Evolutionary conservation across 1,139 yeast genomes (phyloP), one percentile per base, ranked within the genome.

Genomic region (Candida frijolesensis): DNA sequence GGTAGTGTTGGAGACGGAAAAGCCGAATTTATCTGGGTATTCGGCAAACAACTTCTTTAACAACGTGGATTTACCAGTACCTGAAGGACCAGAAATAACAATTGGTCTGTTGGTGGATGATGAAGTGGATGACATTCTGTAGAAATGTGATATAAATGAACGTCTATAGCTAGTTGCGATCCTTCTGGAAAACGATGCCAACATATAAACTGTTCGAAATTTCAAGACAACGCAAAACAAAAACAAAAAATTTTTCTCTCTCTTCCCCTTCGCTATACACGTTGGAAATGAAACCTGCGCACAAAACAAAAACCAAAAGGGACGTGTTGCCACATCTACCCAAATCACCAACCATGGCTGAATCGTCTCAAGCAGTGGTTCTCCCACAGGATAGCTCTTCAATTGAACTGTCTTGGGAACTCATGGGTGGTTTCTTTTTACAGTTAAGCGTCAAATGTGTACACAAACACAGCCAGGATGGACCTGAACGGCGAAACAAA

Each of bases 41-140:
- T 94, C 98, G 44, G 89, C 91, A 65, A 95, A 89, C 57, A 94
- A 78, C 68, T 85, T 88, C 73, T 94, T 91, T 67, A 94, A 79
- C 53, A 94, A 78, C 14, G 99, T 94, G 60, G 97, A 91, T 72
- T 94, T 94, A 56, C 99, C 99, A 38, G 97, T 81, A 57, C 96
- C 99, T 49, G 97, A 89, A 49, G 99, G 99, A 56, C 99, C 99
- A 41, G 97, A 91, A 56, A 94, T 82, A 56, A 94, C 98, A 59
- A 94, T 87, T 51, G 98, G 98, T 72, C 96, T 67, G 35, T 62
- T 51, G 9, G 52, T 12, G 11, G 48, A 15, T 15, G 55, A 38
- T 34, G 39, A 35, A 6, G 39, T 15, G 2, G 39, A 10, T 9
- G 39, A 3, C 39, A 35, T 35, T 16, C 19, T 35, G n/a, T 22